phyloP scores from a whole-genome alignment of 768 basidiomycete species.

The Mycena chlorophos region DNA sequence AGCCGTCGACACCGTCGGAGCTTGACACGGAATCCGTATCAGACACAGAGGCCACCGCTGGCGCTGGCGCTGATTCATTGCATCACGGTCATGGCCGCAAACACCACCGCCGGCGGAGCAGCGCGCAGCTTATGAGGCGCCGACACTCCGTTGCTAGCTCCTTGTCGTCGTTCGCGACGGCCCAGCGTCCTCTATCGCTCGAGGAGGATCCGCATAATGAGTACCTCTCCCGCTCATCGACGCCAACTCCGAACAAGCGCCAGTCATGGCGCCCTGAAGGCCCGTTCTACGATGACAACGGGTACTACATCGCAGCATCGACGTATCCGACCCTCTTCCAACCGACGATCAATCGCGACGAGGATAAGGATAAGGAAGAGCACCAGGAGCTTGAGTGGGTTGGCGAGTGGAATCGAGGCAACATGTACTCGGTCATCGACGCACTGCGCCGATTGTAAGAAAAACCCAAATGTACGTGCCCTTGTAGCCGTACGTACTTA shows the following conservation, averaged over 20 bases:
- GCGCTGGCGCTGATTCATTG: too few species aligned
- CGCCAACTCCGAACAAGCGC: background rate
- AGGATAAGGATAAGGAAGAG: too few species aligned
- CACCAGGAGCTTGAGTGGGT: background rate
- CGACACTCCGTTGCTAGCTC: background rate
- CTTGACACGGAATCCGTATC: background rate
- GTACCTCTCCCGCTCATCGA: background rate
- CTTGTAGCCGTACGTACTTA: background rate
- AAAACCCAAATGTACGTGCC: background rate
- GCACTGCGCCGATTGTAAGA: background rate
- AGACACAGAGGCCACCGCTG: too few species aligned
- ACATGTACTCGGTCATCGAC: background rate
- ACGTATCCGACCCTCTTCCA: background rate
- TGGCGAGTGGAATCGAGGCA: background rate
- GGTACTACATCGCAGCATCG: background rate
- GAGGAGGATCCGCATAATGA: background rate
- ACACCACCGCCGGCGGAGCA: too few species aligned
- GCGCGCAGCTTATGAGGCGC: too few species aligned
- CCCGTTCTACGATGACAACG: background rate
- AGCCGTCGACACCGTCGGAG: background rate
- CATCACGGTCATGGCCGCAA: background rate
- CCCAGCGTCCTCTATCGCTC: background rate
- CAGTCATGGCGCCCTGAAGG: background rate
- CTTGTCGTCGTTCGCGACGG: background rate
- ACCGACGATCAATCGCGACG: background rate